phyloP scores from a whole-genome alignment of 371 early-diverging fungal species.

The Saksenaea oblongispora region DNA sequence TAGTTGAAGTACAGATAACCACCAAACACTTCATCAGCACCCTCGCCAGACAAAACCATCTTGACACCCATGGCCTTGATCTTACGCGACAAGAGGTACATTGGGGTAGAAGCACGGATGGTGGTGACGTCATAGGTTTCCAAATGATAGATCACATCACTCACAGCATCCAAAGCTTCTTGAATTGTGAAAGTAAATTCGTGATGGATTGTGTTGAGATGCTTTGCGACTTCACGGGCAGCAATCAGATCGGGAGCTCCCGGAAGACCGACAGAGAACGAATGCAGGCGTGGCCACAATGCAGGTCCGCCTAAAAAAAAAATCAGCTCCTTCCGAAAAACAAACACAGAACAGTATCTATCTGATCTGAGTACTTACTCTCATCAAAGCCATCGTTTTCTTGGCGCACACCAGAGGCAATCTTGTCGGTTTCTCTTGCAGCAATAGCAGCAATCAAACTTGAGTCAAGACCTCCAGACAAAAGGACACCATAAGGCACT shows the following conservation, averaged over 20 bases:
- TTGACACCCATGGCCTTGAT: conserved; percentile 98
- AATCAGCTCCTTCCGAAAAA: background rate
- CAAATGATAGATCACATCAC: conserved; percentile 93
- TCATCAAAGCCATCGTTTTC: conserved; percentile 69
- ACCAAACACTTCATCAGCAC: conserved; percentile 95
- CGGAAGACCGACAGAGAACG: conserved; percentile 95
- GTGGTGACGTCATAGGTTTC: conserved; percentile 99
- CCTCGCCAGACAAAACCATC: conserved; percentile 98
- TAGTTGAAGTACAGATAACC: conserved; percentile 97
- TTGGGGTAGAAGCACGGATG: conserved; percentile 95
- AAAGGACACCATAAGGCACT: conserved; percentile 95
- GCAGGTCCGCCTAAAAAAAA: conserved; percentile 43
- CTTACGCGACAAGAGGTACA: conserved; percentile 94
- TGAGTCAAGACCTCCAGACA: conserved; percentile 94
- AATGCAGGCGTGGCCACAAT: conserved; percentile 83
- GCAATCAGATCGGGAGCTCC: conserved; percentile 94
- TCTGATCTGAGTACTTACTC: conserved; percentile 47
- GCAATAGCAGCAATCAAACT: conserved; percentile 94
- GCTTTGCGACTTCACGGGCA: conserved; percentile 89
- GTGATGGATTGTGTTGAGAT: conserved; percentile 90
- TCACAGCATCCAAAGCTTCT: conserved; percentile 94
- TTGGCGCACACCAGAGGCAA: conserved; percentile 28
- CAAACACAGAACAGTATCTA: conserved; percentile 1
- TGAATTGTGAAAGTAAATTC: conserved; percentile 93
- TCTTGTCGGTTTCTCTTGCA: conserved; percentile 58